Evolutionary conservation across 2,329 filamentous ascomycete genomes (phyloP), one percentile per base, ranked within the genome.

Genomic region (Paraphoma chrysanthemicola): DNA sequence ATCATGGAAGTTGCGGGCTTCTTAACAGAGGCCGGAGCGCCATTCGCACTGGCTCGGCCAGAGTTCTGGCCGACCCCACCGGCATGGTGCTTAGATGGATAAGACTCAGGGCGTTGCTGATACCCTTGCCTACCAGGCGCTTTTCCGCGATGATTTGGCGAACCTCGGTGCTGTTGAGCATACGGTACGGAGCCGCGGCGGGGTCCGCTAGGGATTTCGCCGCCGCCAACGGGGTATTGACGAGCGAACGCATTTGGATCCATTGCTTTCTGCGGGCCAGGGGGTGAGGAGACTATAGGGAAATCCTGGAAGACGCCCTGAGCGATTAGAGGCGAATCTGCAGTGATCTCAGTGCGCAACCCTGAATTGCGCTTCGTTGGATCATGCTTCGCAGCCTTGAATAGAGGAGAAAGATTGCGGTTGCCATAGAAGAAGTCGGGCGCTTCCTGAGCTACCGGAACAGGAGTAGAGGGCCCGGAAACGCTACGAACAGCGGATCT

Each of bases 331-430:
- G 74, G 70, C 23, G 72, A 74, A 51, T 72, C 68, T 11, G 72
- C 69, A 9, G 69, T 75, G 42, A 80, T 67, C 54, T 81, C 78
- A 31, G 80, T 79, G 14, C 79, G 78, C 9, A 81, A 72, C 48
- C 73, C 70, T 31, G 80, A 81, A 30, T 79, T 77, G 33, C 77
- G 78, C 44, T 75, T 71, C 5, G 75, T 65, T 11, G 77, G 74
- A 41, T 81, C 78, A n/a, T 68, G 64, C 52, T 79, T 77, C 12
- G 78, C 78, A 31, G 80, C 79, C 60, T 81, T 78, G 74, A 83
- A 83, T 23, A 83, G 59, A 4, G 80, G 79, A 3, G 80, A 81
- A 33, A 83, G 78, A 57, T 82, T 82, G 41, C 76, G 76, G 44
- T 81, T 81, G 58, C 81, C 81, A 44, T 74, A 75, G 44, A 75